These are phyloP conservation scores for Oxytropis ochrocephala DNA, from an alignment of 306 rosid species.

Conservation along the genomic window DNA sequence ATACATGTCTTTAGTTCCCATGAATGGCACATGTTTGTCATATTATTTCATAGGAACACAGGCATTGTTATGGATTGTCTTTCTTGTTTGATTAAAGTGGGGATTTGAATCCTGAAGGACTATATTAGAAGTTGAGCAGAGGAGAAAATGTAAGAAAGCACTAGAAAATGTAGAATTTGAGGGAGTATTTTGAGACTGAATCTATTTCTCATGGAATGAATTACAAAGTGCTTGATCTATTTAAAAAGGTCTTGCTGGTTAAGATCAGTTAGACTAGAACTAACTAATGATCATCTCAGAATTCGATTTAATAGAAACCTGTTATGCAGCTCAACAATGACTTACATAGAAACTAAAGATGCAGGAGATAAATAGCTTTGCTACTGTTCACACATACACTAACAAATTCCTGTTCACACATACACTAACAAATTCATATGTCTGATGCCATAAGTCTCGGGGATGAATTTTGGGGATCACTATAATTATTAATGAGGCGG, in stretches of 20 bases:
- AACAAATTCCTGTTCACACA: too few relatives aligned
- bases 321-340: too few relatives aligned
- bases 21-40: neutral
- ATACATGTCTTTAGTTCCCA: neutral
- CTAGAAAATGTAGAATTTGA: neutral
- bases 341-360: too few relatives aligned
- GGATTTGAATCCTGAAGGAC: neutral
- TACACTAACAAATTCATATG: too few relatives aligned
- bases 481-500: neutral
- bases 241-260: too few relatives aligned
- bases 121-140: neutral
- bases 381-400: too few relatives aligned
- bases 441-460: too few relatives aligned
- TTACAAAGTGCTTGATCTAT: neutral
- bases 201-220: neutral
- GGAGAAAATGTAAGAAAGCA: neutral
- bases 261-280: too few relatives aligned
- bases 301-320: too few relatives aligned
- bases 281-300: too few relatives aligned
- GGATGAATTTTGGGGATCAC: too few relatives aligned
- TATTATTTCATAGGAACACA: neutral
- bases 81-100: neutral
- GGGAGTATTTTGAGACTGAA: neutral
- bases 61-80: neutral
- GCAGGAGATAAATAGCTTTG: too few relatives aligned